phyloP scores from a whole-genome alignment of 331 rosid species.

The Quercus tomentella region DNA sequence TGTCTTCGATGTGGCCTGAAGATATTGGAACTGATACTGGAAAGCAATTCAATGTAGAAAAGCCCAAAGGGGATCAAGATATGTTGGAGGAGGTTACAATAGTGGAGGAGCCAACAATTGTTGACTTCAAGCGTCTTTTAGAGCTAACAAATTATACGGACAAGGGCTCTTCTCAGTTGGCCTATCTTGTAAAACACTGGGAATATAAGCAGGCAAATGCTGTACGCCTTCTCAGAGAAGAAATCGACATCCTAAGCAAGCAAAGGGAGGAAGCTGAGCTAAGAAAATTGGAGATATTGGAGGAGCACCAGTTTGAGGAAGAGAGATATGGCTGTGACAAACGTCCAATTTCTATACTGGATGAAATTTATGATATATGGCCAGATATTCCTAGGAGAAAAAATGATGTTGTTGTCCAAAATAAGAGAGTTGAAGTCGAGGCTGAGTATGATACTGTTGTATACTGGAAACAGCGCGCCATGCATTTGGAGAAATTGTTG shows the following conservation, averaged over 20 bases:
- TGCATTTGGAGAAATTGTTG: slow-evolving; percentile 60
- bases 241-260: slow-evolving; percentile 69
- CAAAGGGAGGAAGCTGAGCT: slow-evolving; percentile 84
- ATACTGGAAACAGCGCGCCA: slow-evolving; percentile 80
- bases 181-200: slow-evolving; percentile 78
- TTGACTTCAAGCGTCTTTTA: slow-evolving; percentile 80
- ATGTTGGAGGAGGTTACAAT: slow-evolving; percentile 83
- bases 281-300: slow-evolving; percentile 78
- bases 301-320: slow-evolving; percentile 76
- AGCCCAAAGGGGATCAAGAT: slow-evolving; percentile 82
- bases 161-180: slow-evolving; percentile 81
- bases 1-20: slow-evolving; percentile 98
- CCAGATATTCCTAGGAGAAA: slow-evolving; percentile 54
- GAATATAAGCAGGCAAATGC: slow-evolving; percentile 92
- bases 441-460: slow-evolving; percentile 74
- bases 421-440: slow-evolving; percentile 68
- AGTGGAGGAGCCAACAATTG: slow-evolving; percentile 71
- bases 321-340: slow-evolving; percentile 69
- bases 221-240: slow-evolving; percentile 81
- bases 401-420: slow-evolving; percentile 57
- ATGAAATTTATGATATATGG: slow-evolving; percentile 80
- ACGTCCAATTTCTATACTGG: slow-evolving; percentile 82
- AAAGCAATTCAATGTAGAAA: slow-evolving; percentile 87
- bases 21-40: slow-evolving; percentile 71
- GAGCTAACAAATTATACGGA: slow-evolving; percentile 85